These are phyloP conservation scores for Oxytropis ochrocephala DNA, from an alignment of 306 rosid genomes.

Conservation along the genomic window DNA sequence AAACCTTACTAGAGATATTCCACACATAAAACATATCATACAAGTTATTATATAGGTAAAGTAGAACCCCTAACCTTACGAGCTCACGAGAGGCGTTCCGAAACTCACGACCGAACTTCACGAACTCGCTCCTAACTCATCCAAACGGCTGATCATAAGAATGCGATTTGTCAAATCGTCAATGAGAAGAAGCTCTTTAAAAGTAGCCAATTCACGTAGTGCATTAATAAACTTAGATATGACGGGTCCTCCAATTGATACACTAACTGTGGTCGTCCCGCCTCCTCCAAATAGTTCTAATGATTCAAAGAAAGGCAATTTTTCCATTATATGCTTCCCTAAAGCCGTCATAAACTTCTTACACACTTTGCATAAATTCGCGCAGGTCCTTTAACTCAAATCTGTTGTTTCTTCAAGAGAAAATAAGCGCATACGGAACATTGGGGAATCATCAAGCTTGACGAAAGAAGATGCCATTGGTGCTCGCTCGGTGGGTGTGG, in stretches of 20 bases:
- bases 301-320: slow-evolving; percentile 66
- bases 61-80: too few species aligned
- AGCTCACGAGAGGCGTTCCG: too few species aligned
- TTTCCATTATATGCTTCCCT: slow-evolving; percentile 79
- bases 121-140: too few species aligned
- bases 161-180: too few species aligned
- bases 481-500: background rate
- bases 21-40: too few species aligned
- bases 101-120: too few species aligned
- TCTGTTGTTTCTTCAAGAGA: slow-evolving; percentile 65
- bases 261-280: slow-evolving; percentile 82
- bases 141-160: too few species aligned
- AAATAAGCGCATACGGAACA: slow-evolving; percentile 87
- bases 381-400: slow-evolving; percentile 76
- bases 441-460: slow-evolving; percentile 96
- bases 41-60: too few species aligned
- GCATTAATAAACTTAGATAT: slow-evolving; percentile 67
- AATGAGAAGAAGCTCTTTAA: slow-evolving; percentile 95
- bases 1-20: too few species aligned
- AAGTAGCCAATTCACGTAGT: slow-evolving; percentile 80
- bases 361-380: slow-evolving; percentile 57
- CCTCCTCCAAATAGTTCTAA: slow-evolving; percentile 89
- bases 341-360: slow-evolving; percentile 73
- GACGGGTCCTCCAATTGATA: slow-evolving; percentile 97
- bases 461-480: slow-evolving; percentile 73